Conservation (phyloP, 2,329 filamentous ascomycete genomes). For the Pestalotiopsis sp. region DNA sequence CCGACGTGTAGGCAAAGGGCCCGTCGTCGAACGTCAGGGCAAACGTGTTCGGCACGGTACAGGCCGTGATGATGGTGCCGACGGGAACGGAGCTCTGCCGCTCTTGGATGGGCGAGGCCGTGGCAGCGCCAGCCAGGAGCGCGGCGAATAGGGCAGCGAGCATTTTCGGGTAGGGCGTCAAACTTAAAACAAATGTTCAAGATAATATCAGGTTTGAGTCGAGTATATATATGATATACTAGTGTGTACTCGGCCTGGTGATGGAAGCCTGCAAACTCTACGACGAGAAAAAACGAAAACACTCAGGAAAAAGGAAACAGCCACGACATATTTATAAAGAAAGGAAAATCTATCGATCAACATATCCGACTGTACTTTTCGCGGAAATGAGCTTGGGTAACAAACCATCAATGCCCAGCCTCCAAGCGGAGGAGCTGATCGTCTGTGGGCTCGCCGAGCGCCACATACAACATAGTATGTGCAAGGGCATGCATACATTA, state of each 20-base stretch:
- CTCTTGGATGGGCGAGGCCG: conserved; percentile 8
- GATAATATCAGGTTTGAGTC: not conserved
- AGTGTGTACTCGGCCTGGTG: not conserved
- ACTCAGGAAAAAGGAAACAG: not conserved
- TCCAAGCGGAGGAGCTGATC: not conserved
- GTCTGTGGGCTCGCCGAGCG: not conserved
- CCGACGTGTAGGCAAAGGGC: conserved; percentile 23
- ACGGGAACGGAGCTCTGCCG: conserved; percentile 13
- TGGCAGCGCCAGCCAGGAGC: conserved; percentile 2
- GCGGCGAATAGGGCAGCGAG: conserved; percentile 2
- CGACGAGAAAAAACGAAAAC: not conserved
- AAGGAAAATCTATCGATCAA: not conserved
- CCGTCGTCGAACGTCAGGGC: conserved; percentile 31
- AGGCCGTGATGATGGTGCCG: conserved; percentile 17
- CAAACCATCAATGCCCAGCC: conserved; percentile 3
- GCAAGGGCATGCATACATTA: conserved; percentile 1
- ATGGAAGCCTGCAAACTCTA: not conserved
- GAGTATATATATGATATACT: not conserved
- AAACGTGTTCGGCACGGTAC: conserved; percentile 19
- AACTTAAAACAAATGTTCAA: not conserved
- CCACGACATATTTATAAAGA: not conserved
- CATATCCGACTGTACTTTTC: not conserved
- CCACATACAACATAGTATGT: conserved; percentile 7
- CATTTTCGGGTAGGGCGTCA: conserved; percentile 6
- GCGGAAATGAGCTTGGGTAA: not conserved